phyloP scores from a whole-genome alignment of 1,284 basidiomycete species.

The Gymnopus androsaceus region DNA sequence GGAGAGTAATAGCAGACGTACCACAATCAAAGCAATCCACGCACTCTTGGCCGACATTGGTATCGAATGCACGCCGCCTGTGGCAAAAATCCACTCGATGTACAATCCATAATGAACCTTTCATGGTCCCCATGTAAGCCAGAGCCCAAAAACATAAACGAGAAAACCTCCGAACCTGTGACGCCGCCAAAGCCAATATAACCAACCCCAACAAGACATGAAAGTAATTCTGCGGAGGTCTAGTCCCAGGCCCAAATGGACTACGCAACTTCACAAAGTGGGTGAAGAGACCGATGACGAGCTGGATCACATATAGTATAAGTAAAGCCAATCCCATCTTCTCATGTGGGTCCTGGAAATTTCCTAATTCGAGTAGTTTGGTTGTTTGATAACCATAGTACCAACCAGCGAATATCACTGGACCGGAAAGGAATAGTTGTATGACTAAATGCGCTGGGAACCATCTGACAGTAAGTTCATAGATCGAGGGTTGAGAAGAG shows the following conservation, averaged over 20 bases:
- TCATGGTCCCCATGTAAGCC: neutral
- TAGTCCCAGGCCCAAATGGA: slow-evolving; percentile 32
- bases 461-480: too few relatives aligned
- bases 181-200: slow-evolving; percentile 49
- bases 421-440: slow-evolving; percentile 47
- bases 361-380: slow-evolving; percentile 28
- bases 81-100: slow-evolving; percentile 42
- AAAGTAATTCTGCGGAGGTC: slow-evolving; percentile 51
- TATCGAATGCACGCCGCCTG: slow-evolving; percentile 40
- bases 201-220: slow-evolving; percentile 47
- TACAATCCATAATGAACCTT: slow-evolving; percentile 52
- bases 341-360: slow-evolving; percentile 50
- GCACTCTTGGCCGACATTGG: slow-evolving; percentile 44
- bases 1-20: slow-evolving; percentile 29
- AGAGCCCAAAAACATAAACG: neutral
- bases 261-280: slow-evolving; percentile 51
- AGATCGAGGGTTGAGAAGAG: too few relatives aligned
- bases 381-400: slow-evolving; percentile 41
- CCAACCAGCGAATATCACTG: slow-evolving; percentile 53
- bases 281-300: slow-evolving; percentile 49
- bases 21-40: slow-evolving; percentile 51
- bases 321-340: slow-evolving; percentile 58
- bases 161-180: slow-evolving; percentile 39
- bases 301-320: slow-evolving; percentile 56
- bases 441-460: slow-evolving; percentile 50